These are phyloP conservation scores for Aegilops bicornis DNA, from an alignment of 176 grass and related monocot species.

Conservation along the genomic window DNA sequence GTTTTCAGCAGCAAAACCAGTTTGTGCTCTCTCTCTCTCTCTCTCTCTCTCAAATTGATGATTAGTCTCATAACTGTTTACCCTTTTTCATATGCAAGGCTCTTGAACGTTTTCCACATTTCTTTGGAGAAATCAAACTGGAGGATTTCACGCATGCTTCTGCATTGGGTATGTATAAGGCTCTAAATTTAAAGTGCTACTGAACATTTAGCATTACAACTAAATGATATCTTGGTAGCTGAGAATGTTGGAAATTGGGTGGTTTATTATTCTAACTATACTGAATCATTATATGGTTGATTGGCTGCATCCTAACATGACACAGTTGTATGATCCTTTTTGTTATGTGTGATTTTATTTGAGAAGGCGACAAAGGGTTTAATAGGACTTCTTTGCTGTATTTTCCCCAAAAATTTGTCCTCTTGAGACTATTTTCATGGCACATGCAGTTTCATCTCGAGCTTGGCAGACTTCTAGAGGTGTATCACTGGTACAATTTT, in stretches of 20 bases:
- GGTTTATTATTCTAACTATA: background rate
- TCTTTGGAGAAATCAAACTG: slow-evolving; percentile 60
- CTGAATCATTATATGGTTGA: background rate
- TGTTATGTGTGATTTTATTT: background rate
- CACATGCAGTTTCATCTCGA: slow-evolving; percentile 72
- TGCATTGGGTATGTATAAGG: slow-evolving; percentile 59
- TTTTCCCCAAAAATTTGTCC: background rate
- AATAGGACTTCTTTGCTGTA: background rate
- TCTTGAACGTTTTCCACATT: slow-evolving; percentile 53
- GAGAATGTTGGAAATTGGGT: background rate
- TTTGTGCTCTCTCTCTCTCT: slow-evolving; percentile 21
- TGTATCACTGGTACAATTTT: slow-evolving; percentile 70
- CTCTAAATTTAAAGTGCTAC: slow-evolving; percentile 13
- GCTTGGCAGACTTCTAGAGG: slow-evolving; percentile 66
- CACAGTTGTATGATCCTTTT: background rate
- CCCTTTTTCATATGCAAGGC: slow-evolving; percentile 40
- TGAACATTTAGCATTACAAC: background rate
- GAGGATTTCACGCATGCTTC: slow-evolving; percentile 67
- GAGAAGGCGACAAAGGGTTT: background rate
- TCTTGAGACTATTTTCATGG: slow-evolving; percentile 26
- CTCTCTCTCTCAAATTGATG: background rate
- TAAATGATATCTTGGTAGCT: background rate
- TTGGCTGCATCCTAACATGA: background rate
- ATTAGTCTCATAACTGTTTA: background rate
- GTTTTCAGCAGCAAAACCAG: slow-evolving; percentile 41